A percentile compares a stretch with the other conserved stretches of the same genome.
phyloP scores from a whole-genome alignment of 2,329 filamentous ascomycete species.

The Pestalotiopsis sp. region DNA sequence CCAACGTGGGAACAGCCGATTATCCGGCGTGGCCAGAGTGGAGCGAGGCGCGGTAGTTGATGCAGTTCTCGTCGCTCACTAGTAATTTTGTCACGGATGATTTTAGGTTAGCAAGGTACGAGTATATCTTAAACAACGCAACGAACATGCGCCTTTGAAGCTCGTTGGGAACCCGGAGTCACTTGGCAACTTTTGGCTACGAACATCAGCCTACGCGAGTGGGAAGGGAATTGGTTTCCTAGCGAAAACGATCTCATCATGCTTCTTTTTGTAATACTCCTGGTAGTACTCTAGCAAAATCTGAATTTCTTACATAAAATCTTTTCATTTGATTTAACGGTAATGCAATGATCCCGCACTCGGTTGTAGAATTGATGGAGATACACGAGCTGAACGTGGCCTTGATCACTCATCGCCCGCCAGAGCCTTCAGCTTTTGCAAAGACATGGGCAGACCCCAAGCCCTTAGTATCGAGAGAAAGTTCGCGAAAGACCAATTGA shows the following conservation, averaged over 20 bases:
- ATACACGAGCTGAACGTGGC: neutral
- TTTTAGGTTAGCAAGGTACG: neutral
- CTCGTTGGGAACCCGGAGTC: neutral
- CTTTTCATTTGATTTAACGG: neutral
- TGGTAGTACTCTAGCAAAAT: too few relatives aligned
- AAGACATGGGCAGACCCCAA: neutral
- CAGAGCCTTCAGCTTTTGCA: neutral
- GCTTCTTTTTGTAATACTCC: too few relatives aligned
- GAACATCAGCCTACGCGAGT: too few relatives aligned
- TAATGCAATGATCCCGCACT: neutral
- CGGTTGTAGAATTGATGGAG: neutral
- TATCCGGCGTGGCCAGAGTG: neutral
- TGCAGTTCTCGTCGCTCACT: neutral
- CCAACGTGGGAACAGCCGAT: neutral
- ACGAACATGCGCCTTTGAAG: neutral
- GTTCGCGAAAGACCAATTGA: neutral
- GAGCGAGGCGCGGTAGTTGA: neutral
- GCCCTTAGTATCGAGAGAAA: neutral
- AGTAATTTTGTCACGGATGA: neutral
- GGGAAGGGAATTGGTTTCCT: too few relatives aligned
- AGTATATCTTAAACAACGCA: neutral
- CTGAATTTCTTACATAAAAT: neutral
- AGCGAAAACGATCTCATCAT: too few relatives aligned
- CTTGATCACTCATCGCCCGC: neutral
- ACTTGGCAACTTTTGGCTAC: too few relatives aligned